Evolutionary conservation across 768 basidiomycete species (phyloP).

Genomic region (Boletus coccyginus): DNA sequence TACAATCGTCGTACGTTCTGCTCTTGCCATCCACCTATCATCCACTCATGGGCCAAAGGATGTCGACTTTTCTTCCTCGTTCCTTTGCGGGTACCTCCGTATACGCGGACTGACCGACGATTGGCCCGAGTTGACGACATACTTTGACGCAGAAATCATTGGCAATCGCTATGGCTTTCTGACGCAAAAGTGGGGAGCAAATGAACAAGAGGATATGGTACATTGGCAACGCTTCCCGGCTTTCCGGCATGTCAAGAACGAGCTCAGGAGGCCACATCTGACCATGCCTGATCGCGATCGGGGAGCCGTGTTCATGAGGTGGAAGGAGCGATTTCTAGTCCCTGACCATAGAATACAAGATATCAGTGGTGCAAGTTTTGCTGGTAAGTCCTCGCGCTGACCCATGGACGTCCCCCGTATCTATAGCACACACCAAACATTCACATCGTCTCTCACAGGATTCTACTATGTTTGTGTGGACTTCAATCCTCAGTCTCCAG

Average conservation of each 20-base stretch:
- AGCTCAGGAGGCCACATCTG: slow-evolving; percentile 73
- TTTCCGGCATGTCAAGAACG: slow-evolving; percentile 76
- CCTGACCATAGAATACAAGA: slow-evolving; percentile 92
- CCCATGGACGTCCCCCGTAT: neutral
- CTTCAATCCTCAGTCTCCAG: slow-evolving; percentile 64
- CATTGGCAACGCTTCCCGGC: slow-evolving; percentile 96
- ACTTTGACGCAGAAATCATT: slow-evolving; percentile 96
- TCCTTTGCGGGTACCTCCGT: slow-evolving; percentile 87
- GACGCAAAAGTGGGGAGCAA: slow-evolving; percentile 89
- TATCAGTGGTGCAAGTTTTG: slow-evolving; percentile 93
- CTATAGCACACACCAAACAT: slow-evolving; percentile 16
- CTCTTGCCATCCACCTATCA: slow-evolving; percentile 1
- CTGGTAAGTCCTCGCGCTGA: slow-evolving; percentile 53
- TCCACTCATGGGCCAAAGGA: slow-evolving; percentile 49
- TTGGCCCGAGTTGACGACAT: slow-evolving; percentile 94
- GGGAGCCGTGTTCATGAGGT: slow-evolving; percentile 89
- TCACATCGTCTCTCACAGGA: slow-evolving; percentile 41
- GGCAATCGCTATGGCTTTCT: slow-evolving; percentile 88
- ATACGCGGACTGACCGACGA: slow-evolving; percentile 92
- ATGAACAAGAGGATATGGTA: slow-evolving; percentile 85
- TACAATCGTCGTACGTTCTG: slow-evolving; percentile 75
- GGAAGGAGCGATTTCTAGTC: slow-evolving; percentile 97
- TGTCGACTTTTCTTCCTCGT: slow-evolving; percentile 83
- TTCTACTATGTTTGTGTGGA: slow-evolving; percentile 97
- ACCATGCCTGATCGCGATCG: slow-evolving; percentile 76